Percentiles rank a stretch among this genome's conserved stretches.
Evolutionary conservation across 108 stramenopile species (phyloP).

Genomic region (Skeletonema tropicum): DNA sequence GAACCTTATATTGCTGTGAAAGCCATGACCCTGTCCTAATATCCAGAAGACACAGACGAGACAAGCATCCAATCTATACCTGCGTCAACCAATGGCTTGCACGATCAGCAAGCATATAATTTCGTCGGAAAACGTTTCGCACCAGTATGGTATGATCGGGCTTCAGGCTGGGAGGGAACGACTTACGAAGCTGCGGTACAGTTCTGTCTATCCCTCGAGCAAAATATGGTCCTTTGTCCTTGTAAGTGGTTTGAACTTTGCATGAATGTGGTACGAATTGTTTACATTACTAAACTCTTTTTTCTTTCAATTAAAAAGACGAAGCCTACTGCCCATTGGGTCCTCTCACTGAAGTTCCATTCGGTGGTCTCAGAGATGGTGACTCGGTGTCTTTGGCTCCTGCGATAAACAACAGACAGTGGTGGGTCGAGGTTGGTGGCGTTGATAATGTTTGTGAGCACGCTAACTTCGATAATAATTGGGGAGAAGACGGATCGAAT

Average conservation of each 20-base stretch:
- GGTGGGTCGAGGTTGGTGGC: conserved; percentile 46
- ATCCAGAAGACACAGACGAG: not conserved
- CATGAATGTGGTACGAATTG: conserved; percentile 17
- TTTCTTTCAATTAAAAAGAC: no score
- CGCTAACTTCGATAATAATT: not conserved
- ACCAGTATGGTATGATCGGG: conserved; percentile 23
- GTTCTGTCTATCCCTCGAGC: conserved; percentile 15
- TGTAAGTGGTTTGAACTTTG: conserved; percentile 15
- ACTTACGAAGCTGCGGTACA: conserved; percentile 10
- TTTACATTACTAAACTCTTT: no score
- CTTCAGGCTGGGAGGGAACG: conserved; percentile 17
- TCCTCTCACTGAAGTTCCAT: not conserved
- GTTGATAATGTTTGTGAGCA: conserved; percentile 1
- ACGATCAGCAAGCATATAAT: not conserved
- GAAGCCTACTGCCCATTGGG: not conserved
- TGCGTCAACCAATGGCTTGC: not conserved
- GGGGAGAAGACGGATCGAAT: not conserved
- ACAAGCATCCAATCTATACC: not conserved
- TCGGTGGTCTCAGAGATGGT: not conserved
- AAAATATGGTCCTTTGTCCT: conserved; percentile 9
- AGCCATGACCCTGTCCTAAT: not conserved
- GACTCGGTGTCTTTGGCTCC: conserved; percentile 3
- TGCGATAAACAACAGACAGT: conserved; percentile 26
- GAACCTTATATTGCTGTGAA: not conserved
- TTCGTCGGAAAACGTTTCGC: not conserved